Conservation (phyloP, 2,329 filamentous ascomycete species). For the Cytospora chrysosperma region DNA sequence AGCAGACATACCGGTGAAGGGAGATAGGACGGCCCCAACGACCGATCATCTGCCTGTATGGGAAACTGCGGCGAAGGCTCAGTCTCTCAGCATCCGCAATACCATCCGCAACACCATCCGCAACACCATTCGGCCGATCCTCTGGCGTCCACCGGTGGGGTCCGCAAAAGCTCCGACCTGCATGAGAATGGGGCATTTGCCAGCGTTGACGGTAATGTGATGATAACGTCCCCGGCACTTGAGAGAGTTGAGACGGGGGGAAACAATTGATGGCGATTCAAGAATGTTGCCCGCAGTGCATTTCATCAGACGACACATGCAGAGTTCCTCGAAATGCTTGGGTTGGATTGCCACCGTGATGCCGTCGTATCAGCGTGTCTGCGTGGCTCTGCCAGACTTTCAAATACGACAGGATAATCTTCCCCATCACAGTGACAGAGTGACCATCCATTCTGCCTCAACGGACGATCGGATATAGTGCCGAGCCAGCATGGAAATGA, state of each 20-base stretch:
- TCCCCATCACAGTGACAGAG: not conserved
- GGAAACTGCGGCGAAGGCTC: not conserved
- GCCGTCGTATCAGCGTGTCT: not conserved
- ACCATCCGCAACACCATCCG: not conserved
- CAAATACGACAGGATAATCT: not conserved
- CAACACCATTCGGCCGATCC: not conserved
- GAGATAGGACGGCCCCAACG: not conserved
- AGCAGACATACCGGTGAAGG: not conserved
- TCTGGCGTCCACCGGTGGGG: slow-evolving; percentile 6
- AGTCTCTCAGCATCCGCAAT: not conserved
- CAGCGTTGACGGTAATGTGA: slow-evolving; percentile 5
- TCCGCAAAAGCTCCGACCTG: slow-evolving; percentile 3
- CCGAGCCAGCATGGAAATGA: not conserved
- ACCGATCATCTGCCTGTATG: slow-evolving; percentile 12
- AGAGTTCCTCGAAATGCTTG: not conserved
- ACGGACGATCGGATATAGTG: not conserved
- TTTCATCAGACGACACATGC: not conserved
- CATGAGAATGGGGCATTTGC: slow-evolving; percentile 10
- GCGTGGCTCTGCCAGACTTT: too few relatives aligned
- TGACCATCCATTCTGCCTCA: not conserved
- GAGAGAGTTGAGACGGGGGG: not conserved
- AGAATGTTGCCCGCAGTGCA: not conserved
- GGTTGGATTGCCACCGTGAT: not conserved
- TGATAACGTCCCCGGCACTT: not conserved
- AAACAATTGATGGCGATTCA: not conserved